These are phyloP conservation scores for Tulasnella sp. DNA, from an alignment of 768 basidiomycete genomes.

Conservation along the genomic window DNA sequence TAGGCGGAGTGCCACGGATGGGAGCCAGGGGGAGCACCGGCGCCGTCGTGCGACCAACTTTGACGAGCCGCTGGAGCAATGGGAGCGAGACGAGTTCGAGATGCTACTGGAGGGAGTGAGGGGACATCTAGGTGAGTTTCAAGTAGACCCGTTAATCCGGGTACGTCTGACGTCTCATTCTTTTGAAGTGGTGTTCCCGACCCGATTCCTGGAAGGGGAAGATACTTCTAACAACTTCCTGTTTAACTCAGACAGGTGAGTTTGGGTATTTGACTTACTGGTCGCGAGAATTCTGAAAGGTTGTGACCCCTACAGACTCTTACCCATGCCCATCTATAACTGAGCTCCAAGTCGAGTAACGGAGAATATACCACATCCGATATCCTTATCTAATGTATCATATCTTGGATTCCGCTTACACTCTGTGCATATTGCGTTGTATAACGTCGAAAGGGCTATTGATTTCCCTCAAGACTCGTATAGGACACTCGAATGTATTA, in stretches of 20 bases:
- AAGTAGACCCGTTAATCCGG: neutral
- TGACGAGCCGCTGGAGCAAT: slow-evolving; percentile 64
- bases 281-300: no score
- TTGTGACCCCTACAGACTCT: no score
- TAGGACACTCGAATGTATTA: no score
- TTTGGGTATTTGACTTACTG: neutral
- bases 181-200: slow-evolving; percentile 81
- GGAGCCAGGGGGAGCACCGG: neutral
- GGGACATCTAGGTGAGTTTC: slow-evolving; percentile 71
- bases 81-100: slow-evolving; percentile 89
- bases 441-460: no score
- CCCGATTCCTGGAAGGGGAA: slow-evolving; percentile 85
- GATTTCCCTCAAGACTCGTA: no score
- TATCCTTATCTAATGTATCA: no score
- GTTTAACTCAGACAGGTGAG: slow-evolving; percentile 76
- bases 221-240: slow-evolving; percentile 87
- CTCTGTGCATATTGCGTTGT: no score
- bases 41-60: slow-evolving; percentile 11
- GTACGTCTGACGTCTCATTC: neutral
- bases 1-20: neutral
- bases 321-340: slow-evolving; percentile 68
- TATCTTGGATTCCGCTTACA: no score
- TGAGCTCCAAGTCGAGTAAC: slow-evolving; percentile 24
- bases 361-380: no score
- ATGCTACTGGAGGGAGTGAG: slow-evolving; percentile 58